Evolutionary conservation across 306 rosid genomes (phyloP), one percentile per base, ranked within the genome.

Genomic region (Morella rubra): DNA sequence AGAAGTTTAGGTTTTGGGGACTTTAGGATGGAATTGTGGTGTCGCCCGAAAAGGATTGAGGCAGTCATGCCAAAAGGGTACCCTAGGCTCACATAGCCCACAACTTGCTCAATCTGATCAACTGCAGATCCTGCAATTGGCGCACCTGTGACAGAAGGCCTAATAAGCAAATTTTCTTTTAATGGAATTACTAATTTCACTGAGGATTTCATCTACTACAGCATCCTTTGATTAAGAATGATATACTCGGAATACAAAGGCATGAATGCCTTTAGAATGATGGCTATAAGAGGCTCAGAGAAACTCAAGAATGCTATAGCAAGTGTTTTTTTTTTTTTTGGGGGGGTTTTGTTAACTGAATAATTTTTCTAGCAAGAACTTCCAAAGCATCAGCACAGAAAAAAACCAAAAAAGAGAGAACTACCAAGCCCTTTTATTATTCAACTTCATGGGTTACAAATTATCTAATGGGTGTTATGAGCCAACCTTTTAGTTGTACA

Each of bases 101-200:
- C 89, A 10, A 88, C 98, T 62, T 89, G 82, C 46, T 91, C 90
- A 13, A 92, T 80, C 85, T 89, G 87, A 87, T 91, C 94, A 61
- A 89, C 93, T 1, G 99, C 89, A 44, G 97, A 91, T n/a, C 99
- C 98, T 19, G 99, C 90, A 76, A 92, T 88, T 15, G 97, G 99
- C 5, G 97, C 97, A 37, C 99, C 99, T 96, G 88, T 49, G 59
- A 73, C 76, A 46, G 13, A 19, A 76, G 49, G 1, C 15, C 41
- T 7, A 49, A n/a, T 4, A 62, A 42, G 32, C 44, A 19, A 61
- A 71, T 71, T 55, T 42, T 8, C 41, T 54, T 55, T 55, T n/a
- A 55, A 18, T 19, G 2, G 5, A 55, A 8, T 32, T 32, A 32
- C 37, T 32, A 32, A 32, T 32, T 32, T 32, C 65, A 58, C 4